Evolutionary conservation across 2,329 filamentous ascomycete genomes (phyloP).

Genomic region (Epichloe sp.): DNA sequence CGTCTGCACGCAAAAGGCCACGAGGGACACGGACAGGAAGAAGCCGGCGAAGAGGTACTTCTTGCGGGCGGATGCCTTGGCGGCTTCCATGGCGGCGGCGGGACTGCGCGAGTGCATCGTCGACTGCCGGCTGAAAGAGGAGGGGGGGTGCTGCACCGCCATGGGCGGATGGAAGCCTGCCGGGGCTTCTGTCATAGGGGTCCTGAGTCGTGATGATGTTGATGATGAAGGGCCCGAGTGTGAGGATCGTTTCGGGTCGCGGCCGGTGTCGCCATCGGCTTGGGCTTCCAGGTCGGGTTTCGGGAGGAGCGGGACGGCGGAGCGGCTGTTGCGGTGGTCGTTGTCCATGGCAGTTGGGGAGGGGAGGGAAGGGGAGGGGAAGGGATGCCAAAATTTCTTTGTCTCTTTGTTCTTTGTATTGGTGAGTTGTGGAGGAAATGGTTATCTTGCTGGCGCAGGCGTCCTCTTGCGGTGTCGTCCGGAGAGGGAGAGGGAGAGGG

Average conservation of each 20-base stretch:
- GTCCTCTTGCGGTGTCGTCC: too few species aligned
- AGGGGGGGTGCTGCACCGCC: conserved; percentile 2
- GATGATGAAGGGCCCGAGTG: conserved; percentile 7
- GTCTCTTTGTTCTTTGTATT: too few species aligned
- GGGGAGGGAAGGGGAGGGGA: too few species aligned
- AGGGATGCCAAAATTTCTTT: too few species aligned
- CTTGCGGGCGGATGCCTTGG: conserved; percentile 43
- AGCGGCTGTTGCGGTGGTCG: conserved; percentile 7
- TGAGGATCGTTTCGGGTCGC: conserved; percentile 13
- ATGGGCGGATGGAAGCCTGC: conserved; percentile 1
- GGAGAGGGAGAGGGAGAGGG: too few species aligned
- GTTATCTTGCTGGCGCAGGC: too few species aligned
- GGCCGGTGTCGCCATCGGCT: conserved; percentile 7
- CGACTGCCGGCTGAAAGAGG: conserved; percentile 32
- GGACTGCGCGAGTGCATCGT: conserved; percentile 70
- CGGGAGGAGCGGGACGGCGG: conserved; percentile 10
- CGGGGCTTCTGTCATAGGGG: conserved; percentile 11
- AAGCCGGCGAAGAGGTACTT: conserved; percentile 80
- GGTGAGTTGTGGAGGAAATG: too few species aligned
- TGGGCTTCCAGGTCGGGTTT: conserved; percentile 7
- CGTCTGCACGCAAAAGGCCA: conserved; percentile 87
- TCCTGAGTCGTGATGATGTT: conserved; percentile 15
- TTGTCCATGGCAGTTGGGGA: conserved; percentile 1
- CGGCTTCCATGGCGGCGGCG: conserved; percentile 24
- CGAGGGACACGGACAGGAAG: conserved; percentile 69